Percentiles rank a stretch among this genome's conserved stretches.
These are phyloP conservation scores for Zymoseptoria passerinii DNA, from an alignment of 2,329 filamentous ascomycete genomes.

Conservation along the genomic window DNA sequence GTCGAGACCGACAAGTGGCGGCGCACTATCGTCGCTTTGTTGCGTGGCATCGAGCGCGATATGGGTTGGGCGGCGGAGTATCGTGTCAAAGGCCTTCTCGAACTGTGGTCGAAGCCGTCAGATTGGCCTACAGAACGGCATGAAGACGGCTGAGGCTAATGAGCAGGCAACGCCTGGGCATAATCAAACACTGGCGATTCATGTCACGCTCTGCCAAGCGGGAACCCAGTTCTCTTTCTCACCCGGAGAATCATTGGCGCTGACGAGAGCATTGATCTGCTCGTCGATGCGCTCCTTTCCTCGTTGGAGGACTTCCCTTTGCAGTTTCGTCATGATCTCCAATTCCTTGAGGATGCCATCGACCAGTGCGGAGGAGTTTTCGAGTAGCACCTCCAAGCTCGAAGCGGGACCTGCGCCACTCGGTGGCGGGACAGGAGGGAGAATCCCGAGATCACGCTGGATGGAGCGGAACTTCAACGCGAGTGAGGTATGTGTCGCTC, in stretches of 20 bases:
- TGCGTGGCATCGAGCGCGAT: slow-evolving; percentile 54
- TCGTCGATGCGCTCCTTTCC: slow-evolving; percentile 53
- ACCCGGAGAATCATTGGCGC: background rate
- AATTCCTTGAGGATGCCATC: slow-evolving; percentile 56
- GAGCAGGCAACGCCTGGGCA: background rate
- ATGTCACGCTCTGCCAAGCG: slow-evolving; percentile 20
- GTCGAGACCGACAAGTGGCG: slow-evolving; percentile 39
- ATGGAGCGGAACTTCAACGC: slow-evolving; percentile 49
- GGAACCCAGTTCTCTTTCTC: slow-evolving; percentile 22
- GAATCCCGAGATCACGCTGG: slow-evolving; percentile 40
- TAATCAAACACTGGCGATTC: background rate
- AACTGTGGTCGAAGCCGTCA: slow-evolving; percentile 34
- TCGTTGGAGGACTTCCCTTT: slow-evolving; percentile 47
- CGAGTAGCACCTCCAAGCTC: slow-evolving; percentile 44
- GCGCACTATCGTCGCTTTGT: slow-evolving; percentile 45
- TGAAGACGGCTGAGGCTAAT: background rate
- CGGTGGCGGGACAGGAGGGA: slow-evolving; percentile 33
- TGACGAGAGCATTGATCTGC: slow-evolving; percentile 17
- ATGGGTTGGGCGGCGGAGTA: slow-evolving; percentile 57
- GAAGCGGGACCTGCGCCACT: slow-evolving; percentile 12
- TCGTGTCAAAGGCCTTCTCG: slow-evolving; percentile 46
- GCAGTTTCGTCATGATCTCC: slow-evolving; percentile 53
- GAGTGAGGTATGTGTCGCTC: slow-evolving; percentile 48
- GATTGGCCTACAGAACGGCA: slow-evolving; percentile 11
- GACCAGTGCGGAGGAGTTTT: slow-evolving; percentile 43